phyloP scores from a whole-genome alignment of 257 asterid genomes.

The Marsdenia floribunda region DNA sequence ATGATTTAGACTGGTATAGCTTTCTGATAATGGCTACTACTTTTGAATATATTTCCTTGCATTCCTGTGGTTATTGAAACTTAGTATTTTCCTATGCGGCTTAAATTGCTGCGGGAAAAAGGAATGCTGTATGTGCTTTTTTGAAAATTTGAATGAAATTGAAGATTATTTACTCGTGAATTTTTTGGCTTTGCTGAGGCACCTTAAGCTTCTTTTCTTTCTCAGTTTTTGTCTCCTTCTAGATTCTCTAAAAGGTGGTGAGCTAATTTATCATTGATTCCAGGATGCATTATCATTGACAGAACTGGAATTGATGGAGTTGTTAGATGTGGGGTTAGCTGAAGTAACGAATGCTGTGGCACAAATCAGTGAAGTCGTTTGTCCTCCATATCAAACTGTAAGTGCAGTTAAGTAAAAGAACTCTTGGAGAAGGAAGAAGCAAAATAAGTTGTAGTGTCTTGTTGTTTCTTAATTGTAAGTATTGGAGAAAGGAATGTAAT shows the following conservation, averaged over 20 bases:
- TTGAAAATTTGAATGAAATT: neutral
- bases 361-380: slow-evolving; percentile 65
- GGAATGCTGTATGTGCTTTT: neutral
- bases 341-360: slow-evolving; percentile 55
- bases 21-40: neutral
- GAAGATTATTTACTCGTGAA: neutral
- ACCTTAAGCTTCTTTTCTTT: neutral
- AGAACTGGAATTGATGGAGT: slow-evolving; percentile 83
- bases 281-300: slow-evolving; percentile 74
- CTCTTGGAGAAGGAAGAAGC: no score
- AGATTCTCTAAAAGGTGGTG: neutral
- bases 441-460: neutral
- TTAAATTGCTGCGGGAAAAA: neutral
- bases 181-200: neutral
- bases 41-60: neutral
- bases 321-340: slow-evolving; percentile 66
- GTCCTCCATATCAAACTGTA: slow-evolving; percentile 79
- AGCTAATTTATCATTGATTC: slow-evolving; percentile 9
- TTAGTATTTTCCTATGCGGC: neutral
- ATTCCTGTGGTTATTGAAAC: neutral
- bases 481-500: slow-evolving; percentile 13
- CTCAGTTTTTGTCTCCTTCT: neutral
- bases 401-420: slow-evolving; percentile 3
- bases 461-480: neutral
- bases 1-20: neutral